A percentile compares a stretch with the other conserved stretches of the same genome.
Conservation (phyloP, 2,329 filamentous ascomycete species). For the Pleoardoris graminearum region DNA sequence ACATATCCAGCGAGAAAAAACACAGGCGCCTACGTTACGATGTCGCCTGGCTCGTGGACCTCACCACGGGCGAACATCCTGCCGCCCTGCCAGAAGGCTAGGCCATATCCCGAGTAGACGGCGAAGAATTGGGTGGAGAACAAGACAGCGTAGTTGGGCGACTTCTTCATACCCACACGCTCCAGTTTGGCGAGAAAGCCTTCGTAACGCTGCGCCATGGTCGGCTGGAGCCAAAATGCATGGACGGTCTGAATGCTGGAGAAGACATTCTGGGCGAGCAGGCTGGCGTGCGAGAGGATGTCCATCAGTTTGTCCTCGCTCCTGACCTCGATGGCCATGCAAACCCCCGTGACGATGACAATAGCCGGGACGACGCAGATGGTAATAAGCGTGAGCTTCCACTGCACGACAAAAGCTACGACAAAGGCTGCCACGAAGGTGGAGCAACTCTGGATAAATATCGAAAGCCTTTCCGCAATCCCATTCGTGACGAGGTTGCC, state of each 20-base stretch:
- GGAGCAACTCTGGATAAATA: conserved; percentile 43
- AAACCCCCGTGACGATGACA: conserved; percentile 11
- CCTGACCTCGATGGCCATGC: conserved; percentile 40
- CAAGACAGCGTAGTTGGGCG: conserved; percentile 47
- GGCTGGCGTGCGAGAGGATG: conserved; percentile 51
- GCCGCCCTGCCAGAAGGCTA: conserved; percentile 53
- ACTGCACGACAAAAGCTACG: conserved; percentile 87
- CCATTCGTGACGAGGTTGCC: conserved; percentile 92
- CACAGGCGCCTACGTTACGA: conserved; percentile 12
- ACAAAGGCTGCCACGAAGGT: conserved; percentile 82
- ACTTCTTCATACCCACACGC: conserved; percentile 51
- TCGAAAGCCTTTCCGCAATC: conserved; percentile 57
- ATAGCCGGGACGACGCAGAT: conserved; percentile 54
- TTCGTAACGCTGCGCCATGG: conserved; percentile 51
- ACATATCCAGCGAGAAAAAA: no score
- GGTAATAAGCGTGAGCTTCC: conserved; percentile 85
- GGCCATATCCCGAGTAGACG: conserved; percentile 50
- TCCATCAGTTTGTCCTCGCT: conserved; percentile 42
- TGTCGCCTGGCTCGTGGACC: conserved; percentile 50
- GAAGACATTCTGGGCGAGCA: conserved; percentile 56
- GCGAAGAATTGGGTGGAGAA: conserved; percentile 51
- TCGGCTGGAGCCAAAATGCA: conserved; percentile 51
- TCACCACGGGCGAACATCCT: conserved; percentile 61
- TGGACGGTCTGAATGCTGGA: conserved; percentile 54
- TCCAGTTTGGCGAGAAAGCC: conserved; percentile 45